Conservation (phyloP, 2,329 filamentous ascomycete genomes). For the Juglanconis oblonga region DNA sequence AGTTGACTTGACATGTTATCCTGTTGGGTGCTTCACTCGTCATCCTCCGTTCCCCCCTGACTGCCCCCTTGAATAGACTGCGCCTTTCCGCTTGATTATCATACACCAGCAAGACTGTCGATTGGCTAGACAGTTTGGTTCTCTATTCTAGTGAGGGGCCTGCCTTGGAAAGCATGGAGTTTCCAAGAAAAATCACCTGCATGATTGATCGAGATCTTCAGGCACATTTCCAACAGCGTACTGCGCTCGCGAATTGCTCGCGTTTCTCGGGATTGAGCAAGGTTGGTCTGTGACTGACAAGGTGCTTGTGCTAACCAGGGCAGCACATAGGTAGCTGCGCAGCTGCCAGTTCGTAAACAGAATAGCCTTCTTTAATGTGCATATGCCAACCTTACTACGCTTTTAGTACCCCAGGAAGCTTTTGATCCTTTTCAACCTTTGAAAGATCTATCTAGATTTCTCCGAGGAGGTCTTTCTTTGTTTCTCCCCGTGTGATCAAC, state of each 20-base stretch:
- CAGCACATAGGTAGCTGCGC: no score
- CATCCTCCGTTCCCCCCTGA: neutral
- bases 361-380: no score
- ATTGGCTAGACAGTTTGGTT: constrained; percentile 3
- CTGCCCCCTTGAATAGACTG: constrained; percentile 1
- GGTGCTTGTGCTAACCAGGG: no score
- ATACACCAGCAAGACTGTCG: neutral
- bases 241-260: neutral
- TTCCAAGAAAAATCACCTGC: no score
- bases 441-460: neutral
- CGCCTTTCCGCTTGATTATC: neutral
- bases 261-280: no score
- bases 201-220: constrained; percentile 9
- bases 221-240: neutral
- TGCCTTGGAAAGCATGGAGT: no score
- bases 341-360: no score
- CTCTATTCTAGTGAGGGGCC: no score
- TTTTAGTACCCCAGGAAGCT: neutral
- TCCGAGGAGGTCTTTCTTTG: no score
- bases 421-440: neutral
- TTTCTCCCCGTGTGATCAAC: neutral
- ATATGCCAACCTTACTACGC: no score
- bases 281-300: no score
- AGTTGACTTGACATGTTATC: neutral
- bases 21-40: neutral